Conservation (phyloP, 192 early-diverging fungal genomes). For the Thamnidium elegans region DNA sequence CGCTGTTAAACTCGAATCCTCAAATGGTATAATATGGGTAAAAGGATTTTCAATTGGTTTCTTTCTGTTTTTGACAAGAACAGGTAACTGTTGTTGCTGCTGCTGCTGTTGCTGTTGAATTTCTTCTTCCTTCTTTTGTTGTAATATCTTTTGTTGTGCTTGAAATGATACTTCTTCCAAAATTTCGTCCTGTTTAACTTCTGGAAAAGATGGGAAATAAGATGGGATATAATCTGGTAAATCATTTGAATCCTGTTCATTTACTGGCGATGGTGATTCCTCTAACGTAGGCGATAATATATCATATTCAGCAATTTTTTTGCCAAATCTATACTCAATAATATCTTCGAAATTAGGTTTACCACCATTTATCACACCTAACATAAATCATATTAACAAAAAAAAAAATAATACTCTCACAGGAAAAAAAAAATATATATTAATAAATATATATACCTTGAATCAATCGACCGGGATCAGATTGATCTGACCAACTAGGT, state of each 20-base stretch:
- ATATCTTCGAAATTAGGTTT: slow-evolving; percentile 3
- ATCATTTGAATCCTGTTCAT: slow-evolving; percentile 24
- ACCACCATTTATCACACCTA: slow-evolving; percentile 7
- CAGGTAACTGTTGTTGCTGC: slow-evolving; percentile 7
- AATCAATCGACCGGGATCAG: slow-evolving; percentile 45
- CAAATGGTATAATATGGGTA: slow-evolving; percentile 29
- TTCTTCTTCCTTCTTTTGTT: not conserved
- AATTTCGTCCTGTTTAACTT: slow-evolving; percentile 17
- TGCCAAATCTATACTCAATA: slow-evolving; percentile 4
- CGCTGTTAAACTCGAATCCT: slow-evolving; percentile 26
- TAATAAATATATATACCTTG: slow-evolving; percentile 42
- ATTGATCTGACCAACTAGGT: slow-evolving; percentile 43
- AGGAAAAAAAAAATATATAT: not conserved
- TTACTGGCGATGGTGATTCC: slow-evolving; percentile 1
- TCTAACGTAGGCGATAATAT: not conserved
- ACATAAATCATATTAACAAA: not conserved
- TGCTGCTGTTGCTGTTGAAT: not conserved
- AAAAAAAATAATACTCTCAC: not conserved
- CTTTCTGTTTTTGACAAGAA: slow-evolving; percentile 23
- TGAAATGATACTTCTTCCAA: no score
- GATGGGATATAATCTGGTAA: slow-evolving; percentile 26
- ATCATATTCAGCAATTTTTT: no score
- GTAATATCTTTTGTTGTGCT: not conserved
- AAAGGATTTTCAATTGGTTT: slow-evolving; percentile 32
- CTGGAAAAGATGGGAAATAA: slow-evolving; percentile 28